phyloP scores from a whole-genome alignment of 805 yeast species.

The Debaryomyces hansenii region DNA sequence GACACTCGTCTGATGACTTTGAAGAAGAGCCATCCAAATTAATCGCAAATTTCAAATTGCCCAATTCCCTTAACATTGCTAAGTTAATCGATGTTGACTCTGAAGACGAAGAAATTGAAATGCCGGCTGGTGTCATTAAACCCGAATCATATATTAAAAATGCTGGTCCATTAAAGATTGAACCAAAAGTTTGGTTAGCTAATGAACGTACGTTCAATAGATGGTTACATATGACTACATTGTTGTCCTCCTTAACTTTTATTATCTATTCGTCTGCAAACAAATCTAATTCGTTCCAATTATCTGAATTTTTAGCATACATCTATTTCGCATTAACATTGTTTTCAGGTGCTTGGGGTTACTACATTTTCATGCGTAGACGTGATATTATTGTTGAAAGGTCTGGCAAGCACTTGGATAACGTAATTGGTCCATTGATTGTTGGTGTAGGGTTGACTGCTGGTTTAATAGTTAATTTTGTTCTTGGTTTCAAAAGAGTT shows the following conservation, averaged over 20 bases:
- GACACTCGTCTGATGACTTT: constrained; percentile 30
- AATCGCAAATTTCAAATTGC: constrained; percentile 23
- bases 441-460: constrained; percentile 67
- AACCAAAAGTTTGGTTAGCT: constrained; percentile 98
- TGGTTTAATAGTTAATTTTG: constrained; percentile 71
- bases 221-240: constrained; percentile 88
- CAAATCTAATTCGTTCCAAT: constrained; percentile 58
- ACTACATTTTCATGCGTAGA: constrained; percentile 69
- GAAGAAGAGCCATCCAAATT: constrained; percentile 25
- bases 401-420: constrained; percentile 86
- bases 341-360: constrained; percentile 89
- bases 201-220: constrained; percentile 96
- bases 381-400: constrained; percentile 73
- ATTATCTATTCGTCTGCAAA: constrained; percentile 76
- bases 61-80: constrained; percentile 31
- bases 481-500: constrained; percentile 50
- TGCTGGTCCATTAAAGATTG: constrained; percentile 90
- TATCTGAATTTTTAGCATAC: constrained; percentile 75
- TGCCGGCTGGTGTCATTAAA: constrained; percentile 87
- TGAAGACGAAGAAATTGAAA: constrained; percentile 76
- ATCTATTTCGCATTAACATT: constrained; percentile 77
- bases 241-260: constrained; percentile 83
- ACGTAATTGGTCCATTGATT: constrained; percentile 83
- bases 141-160: constrained; percentile 81
- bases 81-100: constrained; percentile 66